phyloP scores from a whole-genome alignment of 1,284 basidiomycete species.

The Phlebopus sp. region DNA sequence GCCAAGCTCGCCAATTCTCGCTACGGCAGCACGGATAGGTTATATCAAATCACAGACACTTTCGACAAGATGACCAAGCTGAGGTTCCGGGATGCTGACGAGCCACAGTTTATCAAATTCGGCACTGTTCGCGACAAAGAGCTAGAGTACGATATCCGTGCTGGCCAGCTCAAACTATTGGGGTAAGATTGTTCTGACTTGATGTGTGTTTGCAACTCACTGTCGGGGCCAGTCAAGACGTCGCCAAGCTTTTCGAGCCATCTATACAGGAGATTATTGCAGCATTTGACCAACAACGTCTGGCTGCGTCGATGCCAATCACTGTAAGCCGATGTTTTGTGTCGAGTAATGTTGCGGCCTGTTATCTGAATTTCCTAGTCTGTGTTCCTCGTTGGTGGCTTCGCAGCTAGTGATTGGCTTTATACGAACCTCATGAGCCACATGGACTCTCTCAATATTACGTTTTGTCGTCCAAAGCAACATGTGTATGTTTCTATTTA shows the following conservation, averaged over 20 bases:
- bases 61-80: constrained; percentile 51
- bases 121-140: constrained; percentile 44
- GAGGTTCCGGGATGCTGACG: constrained; percentile 38
- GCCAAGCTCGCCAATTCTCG: constrained; percentile 29
- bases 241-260: constrained; percentile 44
- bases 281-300: constrained; percentile 34
- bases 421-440: constrained; percentile 34
- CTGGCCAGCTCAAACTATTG: constrained; percentile 41
- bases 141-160: constrained; percentile 37
- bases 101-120: constrained; percentile 46
- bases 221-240: constrained; percentile 30
- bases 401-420: constrained; percentile 48
- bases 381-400: constrained; percentile 42
- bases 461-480: constrained; percentile 34
- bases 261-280: constrained; percentile 39
- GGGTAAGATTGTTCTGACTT: constrained; percentile 30
- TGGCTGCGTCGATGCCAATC: constrained; percentile 27
- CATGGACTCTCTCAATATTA: constrained; percentile 25
- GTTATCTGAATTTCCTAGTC: constrained; percentile 18
- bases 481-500: constrained; percentile 30
- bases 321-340: constrained; percentile 23
- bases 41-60: constrained; percentile 38
- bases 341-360: not conserved
- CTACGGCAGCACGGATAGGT: constrained; percentile 27
- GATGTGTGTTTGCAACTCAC: constrained; percentile 5